Conservation (phyloP, 2,329 filamentous ascomycete species). For the Zasmidium angulare region DNA sequence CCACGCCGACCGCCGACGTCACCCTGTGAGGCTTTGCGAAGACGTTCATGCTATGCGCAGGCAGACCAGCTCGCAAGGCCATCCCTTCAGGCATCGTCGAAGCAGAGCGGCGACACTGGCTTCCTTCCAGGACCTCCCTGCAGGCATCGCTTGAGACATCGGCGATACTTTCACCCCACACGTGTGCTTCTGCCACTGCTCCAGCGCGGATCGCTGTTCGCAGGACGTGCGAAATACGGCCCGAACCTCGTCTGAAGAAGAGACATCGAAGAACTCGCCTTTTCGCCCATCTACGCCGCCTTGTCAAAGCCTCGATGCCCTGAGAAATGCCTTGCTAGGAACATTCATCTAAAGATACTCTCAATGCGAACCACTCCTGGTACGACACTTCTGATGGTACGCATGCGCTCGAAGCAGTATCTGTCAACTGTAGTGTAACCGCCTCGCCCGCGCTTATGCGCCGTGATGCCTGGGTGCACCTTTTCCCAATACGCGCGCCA, state of each 20-base stretch:
- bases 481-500: constrained; percentile 1
- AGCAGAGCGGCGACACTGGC: not conserved
- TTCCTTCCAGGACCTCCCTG: not conserved
- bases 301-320: not conserved
- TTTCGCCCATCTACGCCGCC: not conserved
- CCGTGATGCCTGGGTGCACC: constrained; percentile 2
- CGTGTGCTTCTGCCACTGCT: not conserved
- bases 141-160: not conserved
- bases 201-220: not conserved
- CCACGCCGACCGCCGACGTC: not conserved
- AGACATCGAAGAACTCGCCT: not conserved
- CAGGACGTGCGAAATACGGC: not conserved
- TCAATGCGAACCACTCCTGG: not conserved
- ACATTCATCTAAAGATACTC: not conserved
- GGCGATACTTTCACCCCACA: not conserved
- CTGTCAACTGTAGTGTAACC: constrained; percentile 5
- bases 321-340: too few relatives aligned
- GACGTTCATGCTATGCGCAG: not conserved
- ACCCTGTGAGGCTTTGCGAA: constrained; percentile 1
- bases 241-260: not conserved
- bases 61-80: not conserved
- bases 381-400: not conserved
- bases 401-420: not conserved
- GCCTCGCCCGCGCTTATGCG: constrained; percentile 3
- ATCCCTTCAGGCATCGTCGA: not conserved